Evolutionary conservation across 2,329 filamentous ascomycete species (phyloP), one percentile per base, ranked within the genome.

Genomic region (Fonsecaea erecta): DNA sequence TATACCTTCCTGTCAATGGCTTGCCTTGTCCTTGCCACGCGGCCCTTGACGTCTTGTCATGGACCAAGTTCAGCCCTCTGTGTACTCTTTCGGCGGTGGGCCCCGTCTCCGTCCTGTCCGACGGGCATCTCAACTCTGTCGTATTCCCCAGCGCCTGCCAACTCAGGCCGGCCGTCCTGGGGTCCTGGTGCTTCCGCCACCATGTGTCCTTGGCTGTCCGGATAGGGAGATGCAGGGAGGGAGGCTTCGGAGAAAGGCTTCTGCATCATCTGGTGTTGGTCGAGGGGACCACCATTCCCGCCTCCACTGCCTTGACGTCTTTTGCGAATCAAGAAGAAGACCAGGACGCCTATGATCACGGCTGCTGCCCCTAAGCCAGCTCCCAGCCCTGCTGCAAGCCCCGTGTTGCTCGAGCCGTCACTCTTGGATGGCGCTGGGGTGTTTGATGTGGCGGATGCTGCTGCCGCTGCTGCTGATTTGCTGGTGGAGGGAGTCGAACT

Each of bases 341-440:
- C 11, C 3, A 65, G 63, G 2, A 61, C 57, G 21, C 57, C 63
- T 18, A 65, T 52, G 18, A 65, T 58, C 5, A 65, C 63, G 7
- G 63, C 63, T 2, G 57, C 63, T 2, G 63, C 63, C 14, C 63
- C 63, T 1, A 65, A 34, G 9, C 63, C 63, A 24, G 63, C 63
- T 2, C 63, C 63, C 40, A 65, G 26, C 7, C 63, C 63, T 21
- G 63, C 63, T 30, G 63, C 63, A 37, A 65, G 58, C 32, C 57
- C 63, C 14, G 63, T 61, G 52, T 65, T 56, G 57, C 58, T 57
- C 28, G 46, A 59, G 16, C 63, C 52, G 24, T 30, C 52, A 21
- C 52, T 21, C 28, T 34, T 54, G 21, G 62, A 60, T 34, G 40
- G 24, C 14, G 35, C 48, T 16, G 55, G 21, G 7, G 11, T 57